Conservation (phyloP, 2,329 filamentous ascomycete genomes). For the Elsinoe arachidis region DNA sequence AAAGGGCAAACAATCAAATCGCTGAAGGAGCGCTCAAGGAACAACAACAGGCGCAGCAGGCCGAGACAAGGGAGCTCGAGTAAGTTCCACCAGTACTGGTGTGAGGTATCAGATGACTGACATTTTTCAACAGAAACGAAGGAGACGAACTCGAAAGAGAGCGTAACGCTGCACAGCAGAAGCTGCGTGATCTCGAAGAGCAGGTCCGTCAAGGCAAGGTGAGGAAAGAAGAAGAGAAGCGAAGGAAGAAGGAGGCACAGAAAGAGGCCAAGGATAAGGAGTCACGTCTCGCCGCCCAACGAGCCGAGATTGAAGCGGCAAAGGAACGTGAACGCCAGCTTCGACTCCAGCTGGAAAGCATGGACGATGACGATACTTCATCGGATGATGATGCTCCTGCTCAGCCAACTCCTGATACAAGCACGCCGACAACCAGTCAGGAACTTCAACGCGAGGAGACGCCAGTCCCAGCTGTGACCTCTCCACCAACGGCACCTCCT, state of each 20-base stretch:
- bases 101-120: slow-evolving; percentile 22
- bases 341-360: slow-evolving; percentile 73
- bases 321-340: slow-evolving; percentile 84
- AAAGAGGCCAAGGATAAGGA: slow-evolving; percentile 86
- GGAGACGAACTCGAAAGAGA: slow-evolving; percentile 75
- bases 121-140: slow-evolving; percentile 55
- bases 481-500: slow-evolving; percentile 35
- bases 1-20: slow-evolving; percentile 49
- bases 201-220: slow-evolving; percentile 89
- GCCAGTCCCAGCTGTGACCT: slow-evolving; percentile 35
- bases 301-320: slow-evolving; percentile 85
- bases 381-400: slow-evolving; percentile 72
- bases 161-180: slow-evolving; percentile 69
- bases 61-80: slow-evolving; percentile 69
- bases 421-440: slow-evolving; percentile 50
- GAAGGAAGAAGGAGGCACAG: slow-evolving; percentile 76
- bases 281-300: slow-evolving; percentile 68
- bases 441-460: slow-evolving; percentile 40
- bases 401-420: slow-evolving; percentile 56
- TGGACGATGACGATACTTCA: slow-evolving; percentile 66
- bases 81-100: slow-evolving; percentile 45
- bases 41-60: slow-evolving; percentile 68
- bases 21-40: slow-evolving; percentile 50
- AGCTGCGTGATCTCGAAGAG: slow-evolving; percentile 82
- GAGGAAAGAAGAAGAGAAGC: slow-evolving; percentile 94